These are phyloP conservation scores for Leccinum boreale DNA, from an alignment of 768 basidiomycete species.

Conservation along the genomic window DNA sequence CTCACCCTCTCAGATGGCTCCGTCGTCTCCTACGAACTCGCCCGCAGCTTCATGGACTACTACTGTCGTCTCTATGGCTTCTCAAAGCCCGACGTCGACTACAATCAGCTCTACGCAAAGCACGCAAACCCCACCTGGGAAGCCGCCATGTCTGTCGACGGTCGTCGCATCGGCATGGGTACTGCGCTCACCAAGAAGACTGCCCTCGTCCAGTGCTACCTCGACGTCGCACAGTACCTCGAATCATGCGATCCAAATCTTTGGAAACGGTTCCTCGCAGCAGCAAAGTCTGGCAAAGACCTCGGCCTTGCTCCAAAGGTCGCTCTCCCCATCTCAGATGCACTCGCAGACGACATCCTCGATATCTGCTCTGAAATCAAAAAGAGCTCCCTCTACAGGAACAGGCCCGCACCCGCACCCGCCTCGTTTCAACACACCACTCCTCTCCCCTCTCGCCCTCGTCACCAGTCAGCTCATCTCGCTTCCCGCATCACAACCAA, in stretches of 20 bases:
- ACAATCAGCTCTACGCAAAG: conserved; percentile 33
- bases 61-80: conserved; percentile 83
- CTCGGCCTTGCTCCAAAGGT: conserved; percentile 72
- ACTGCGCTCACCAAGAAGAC: conserved; percentile 63
- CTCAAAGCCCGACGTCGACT: conserved; percentile 66
- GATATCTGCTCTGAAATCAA: conserved; percentile 68
- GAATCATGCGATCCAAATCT: conserved; percentile 78
- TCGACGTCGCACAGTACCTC: conserved; percentile 86
- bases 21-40: conserved; percentile 62
- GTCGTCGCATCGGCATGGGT: conserved; percentile 81
- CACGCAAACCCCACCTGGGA: conserved; percentile 49
- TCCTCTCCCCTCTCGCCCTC: conserved; percentile 17
- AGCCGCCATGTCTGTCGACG: conserved; percentile 72
- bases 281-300: conserved; percentile 61
- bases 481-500: conserved; percentile 39
- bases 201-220: conserved; percentile 69
- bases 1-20: conserved; percentile 60
- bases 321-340: conserved; percentile 57
- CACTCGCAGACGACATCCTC: conserved; percentile 65
- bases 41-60: conserved; percentile 91
- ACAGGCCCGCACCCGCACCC: conserved; percentile 44
- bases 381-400: conserved; percentile 60
- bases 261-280: conserved; percentile 69
- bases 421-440: conserved; percentile 18
- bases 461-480: conserved; percentile 28